Conservation (phyloP, 441 rosid species). For the Adansonia madagascariensis region DNA sequence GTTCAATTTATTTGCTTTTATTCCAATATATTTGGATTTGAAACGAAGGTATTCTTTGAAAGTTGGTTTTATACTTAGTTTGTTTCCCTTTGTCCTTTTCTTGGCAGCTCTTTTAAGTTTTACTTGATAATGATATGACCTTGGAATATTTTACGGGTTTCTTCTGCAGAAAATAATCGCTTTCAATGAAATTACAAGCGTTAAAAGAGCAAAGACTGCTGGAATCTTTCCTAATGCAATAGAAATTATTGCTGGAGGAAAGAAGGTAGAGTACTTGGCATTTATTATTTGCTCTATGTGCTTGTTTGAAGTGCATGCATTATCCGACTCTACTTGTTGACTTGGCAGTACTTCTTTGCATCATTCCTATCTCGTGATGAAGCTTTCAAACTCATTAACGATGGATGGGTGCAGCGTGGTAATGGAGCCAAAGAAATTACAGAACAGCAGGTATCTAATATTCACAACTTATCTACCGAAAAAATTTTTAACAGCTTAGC, state of each 20-base stretch:
- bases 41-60: conserved; percentile 74
- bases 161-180: conserved; percentile 74
- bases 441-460: conserved; percentile 57
- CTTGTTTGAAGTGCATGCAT: conserved; percentile 1
- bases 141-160: conserved; percentile 26
- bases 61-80: conserved; percentile 11
- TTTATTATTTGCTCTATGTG: conserved; percentile 15
- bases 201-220: conserved; percentile 92
- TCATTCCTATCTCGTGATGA: conserved; percentile 96
- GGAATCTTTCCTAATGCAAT: conserved; percentile 96
- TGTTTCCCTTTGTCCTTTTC: conserved; percentile 4
- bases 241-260: conserved; percentile 80
- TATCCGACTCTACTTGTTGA: conserved; percentile 27
- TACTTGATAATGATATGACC: conserved; percentile 18
- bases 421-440: conserved; percentile 39
- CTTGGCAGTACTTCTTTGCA: conserved; percentile 85
- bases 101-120: not conserved
- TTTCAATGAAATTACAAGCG: conserved; percentile 68
- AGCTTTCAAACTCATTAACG: conserved; percentile 85
- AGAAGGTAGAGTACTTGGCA: conserved; percentile 58
- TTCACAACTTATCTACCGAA: not conserved
- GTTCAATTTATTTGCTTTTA: conserved; percentile 80
- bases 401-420: conserved; percentile 77
- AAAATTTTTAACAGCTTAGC: not conserved
- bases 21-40: conserved; percentile 97